Conservation (phyloP, 1,139 yeast species). For the Hyphopichia pseudoburtonii region DNA sequence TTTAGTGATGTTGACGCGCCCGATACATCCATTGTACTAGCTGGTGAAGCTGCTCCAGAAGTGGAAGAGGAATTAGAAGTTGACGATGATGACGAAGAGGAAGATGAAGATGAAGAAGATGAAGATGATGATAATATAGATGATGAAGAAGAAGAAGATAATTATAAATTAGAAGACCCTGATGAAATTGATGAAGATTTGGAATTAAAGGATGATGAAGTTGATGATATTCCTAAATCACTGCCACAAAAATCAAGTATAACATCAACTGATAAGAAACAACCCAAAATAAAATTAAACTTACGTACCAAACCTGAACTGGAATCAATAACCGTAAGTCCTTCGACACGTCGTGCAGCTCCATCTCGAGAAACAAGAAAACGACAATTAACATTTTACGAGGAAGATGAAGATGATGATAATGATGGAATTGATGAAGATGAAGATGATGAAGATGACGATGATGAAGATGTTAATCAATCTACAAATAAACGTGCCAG, state of each 20-base stretch:
- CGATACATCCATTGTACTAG: conserved; percentile 2
- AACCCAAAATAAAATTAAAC: too few relatives aligned
- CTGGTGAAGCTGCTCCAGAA: conserved; percentile 6
- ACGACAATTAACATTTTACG: conserved; percentile 33
- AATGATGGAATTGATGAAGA: conserved; percentile 19
- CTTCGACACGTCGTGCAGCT: conserved; percentile 1
- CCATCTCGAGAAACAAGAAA: conserved; percentile 27
- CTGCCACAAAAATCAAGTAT: conserved; percentile 10
- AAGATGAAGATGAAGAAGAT: conserved; percentile 16
- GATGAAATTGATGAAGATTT: conserved; percentile 44
- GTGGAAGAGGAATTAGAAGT: conserved; percentile 14
- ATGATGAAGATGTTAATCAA: conserved; percentile 5
- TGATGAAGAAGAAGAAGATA: conserved; percentile 32
- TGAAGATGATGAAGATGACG: conserved; percentile 21
- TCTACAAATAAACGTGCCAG: conserved; percentile 5
- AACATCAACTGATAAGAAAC: conserved; percentile 6
- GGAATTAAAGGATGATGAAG: conserved; percentile 28
- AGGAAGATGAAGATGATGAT: conserved; percentile 27
- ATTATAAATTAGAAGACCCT: conserved; percentile 37
- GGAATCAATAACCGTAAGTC: conserved; percentile 4
- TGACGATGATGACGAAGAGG: conserved; percentile 10
- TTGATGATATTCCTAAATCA: conserved; percentile 11
- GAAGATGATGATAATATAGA: conserved; percentile 24
- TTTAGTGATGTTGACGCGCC: neutral
- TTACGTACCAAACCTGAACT: conserved; percentile 12